Percentiles rank a stretch among this genome's conserved stretches.
Conservation (phyloP, 306 rosid genomes). For the Malus sylvestris region DNA sequence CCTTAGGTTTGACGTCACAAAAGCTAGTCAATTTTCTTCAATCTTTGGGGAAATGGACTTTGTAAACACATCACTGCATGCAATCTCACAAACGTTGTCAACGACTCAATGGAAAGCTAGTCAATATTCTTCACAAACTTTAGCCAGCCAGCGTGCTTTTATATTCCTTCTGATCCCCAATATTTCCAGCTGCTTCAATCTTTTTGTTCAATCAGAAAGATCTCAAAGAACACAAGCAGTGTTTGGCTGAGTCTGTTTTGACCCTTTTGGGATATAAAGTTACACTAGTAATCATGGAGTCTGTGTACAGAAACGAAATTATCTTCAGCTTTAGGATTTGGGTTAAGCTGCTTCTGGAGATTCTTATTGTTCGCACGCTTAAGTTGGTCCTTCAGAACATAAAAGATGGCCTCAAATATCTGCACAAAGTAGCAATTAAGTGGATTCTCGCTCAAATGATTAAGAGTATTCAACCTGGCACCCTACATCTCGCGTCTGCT, state of each 20-base stretch:
- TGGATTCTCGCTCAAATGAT: too few relatives aligned
- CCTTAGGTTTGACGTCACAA: background rate
- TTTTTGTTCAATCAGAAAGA: background rate
- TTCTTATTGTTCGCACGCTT: too few relatives aligned
- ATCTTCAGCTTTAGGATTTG: too few relatives aligned
- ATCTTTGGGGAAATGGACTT: conserved; percentile 17
- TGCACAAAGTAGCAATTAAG: background rate
- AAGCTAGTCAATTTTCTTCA: conserved; percentile 9
- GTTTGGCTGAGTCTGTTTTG: background rate
- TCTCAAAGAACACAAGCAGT: background rate
- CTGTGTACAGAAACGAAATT: too few relatives aligned
- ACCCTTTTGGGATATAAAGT: background rate
- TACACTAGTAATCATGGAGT: too few relatives aligned
- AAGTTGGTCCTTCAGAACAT: background rate
- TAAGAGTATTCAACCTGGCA: too few relatives aligned
- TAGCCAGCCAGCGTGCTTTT: background rate
- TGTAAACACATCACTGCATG: conserved; percentile 2
- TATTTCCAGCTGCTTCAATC: background rate
- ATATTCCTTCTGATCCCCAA: background rate
- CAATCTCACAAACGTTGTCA: background rate
- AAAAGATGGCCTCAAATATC: background rate
- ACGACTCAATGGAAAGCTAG: background rate
- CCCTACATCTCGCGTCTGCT: too few relatives aligned
- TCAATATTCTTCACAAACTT: background rate
- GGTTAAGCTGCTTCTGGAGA: too few relatives aligned